Evolutionary conservation across 78 protist genomes (phyloP), one percentile per base, ranked within the genome.

Genomic region (Acrasis kona): DNA sequence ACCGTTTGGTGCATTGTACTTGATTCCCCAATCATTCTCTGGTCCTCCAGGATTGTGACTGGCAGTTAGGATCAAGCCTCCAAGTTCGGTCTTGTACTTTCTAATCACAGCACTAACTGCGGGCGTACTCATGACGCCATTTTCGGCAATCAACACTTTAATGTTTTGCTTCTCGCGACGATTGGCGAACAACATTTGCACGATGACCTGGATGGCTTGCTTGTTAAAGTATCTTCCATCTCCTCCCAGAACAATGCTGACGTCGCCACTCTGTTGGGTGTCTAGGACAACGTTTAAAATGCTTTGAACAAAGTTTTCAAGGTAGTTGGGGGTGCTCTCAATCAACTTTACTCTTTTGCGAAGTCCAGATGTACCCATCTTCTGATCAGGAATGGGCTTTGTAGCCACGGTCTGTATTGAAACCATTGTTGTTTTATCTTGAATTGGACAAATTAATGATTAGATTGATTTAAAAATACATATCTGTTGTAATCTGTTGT

Each of bases 1-100:
- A 29, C 97, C 99, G 65, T 91, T 92, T 9, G 71, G 72, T 1
- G 41, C 3, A 87, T 97, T 97, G 87, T 81, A 97, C 86, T 97
- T 97, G 87, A 97, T 93, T 34, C 99, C 99, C 38, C 90, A 92
- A 61, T 97, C 99, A 39, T 68, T 89, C 6, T 78, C 42, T 12
- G 79, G 83, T 19, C 99, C 99, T 9, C 99, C 99, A 1, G 99
- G 99, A 80, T 97, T 97, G 91, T 97, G 99, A 27, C 78, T 35
- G 2, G 98, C 99, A 1, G 97, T 87, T 58, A 95, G 85, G 75
- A 97, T 86, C 80, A 95, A 39, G 32, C 88, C 96, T 19, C 95
- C 93, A 38, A 50, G 30, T 9, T 70, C 76, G 32, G 76, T n/a
- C 28, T n/a, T n/a, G 29, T 89, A 88, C 29, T 80, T 1, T 36